Base-by-base conservation (phyloP, 2,329 filamentous ascomycete genomes). In the Colletotrichum costaricense region DNA sequence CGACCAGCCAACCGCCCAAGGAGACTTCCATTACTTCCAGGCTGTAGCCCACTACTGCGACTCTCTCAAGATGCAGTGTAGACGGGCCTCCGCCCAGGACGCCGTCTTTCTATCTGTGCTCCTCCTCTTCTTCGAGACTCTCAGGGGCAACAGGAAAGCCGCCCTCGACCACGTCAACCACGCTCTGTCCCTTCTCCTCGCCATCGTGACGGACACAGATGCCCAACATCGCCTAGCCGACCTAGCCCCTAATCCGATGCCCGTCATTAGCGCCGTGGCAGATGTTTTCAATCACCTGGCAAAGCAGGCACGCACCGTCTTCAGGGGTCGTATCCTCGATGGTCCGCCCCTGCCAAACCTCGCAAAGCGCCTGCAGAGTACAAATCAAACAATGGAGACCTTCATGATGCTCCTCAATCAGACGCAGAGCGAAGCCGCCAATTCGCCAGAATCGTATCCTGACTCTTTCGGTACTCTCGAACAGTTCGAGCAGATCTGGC, bases 91-190 rank as follows among this genome's bases (percentile, higher is more conserved):
- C 1, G 38, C 81, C 4, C 80, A 78, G 4, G 79, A 80, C 24
- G 76, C 80, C 0, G 63, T 82, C 0, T 80, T 83, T 8, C 67
- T 83, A 0, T 82, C 81, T 0, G 62, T 83, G 0, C 55, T 83
- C 3, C 72, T 80, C 1, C 60, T 83, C 0, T 78, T 77, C 12
- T 83, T 83, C 16, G 81, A 83, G 38, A 78, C 72, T 0, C 67
- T 83, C 0, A 69, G 80, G 11, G 81, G 79, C 1, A 78, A 80
- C 16, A 75, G 72, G 9, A 80, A 78, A 42, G 79, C 79, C 8
- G 81, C 81, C 0, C 60, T 83, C 19, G 77, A 80, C n/a, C 81
- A 83, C 59, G 75, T 83, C 5, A 83, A 83, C 22, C 82, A 83
- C 56, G 81, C 80, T 0, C 69, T 83, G 11, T 78, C 82, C 9